These are phyloP conservation scores for Waitea zeae DNA, from an alignment of 1,284 basidiomycete species.

Conservation along the genomic window DNA sequence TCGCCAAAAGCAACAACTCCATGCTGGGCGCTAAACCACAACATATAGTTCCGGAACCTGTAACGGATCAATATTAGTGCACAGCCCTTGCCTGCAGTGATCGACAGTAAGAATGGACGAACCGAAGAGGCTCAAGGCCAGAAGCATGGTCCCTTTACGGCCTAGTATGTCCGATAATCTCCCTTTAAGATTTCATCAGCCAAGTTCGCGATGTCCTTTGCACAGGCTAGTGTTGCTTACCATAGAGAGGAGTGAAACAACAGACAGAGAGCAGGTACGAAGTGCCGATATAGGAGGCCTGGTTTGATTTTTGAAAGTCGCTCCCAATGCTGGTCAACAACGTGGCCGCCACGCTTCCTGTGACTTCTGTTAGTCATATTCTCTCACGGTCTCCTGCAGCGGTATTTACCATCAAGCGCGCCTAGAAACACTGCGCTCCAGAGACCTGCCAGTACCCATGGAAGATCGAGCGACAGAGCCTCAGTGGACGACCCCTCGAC, in stretches of 20 bases:
- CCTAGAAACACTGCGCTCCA: constrained; percentile 71
- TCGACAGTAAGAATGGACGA: constrained; percentile 7
- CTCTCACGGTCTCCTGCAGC: too few relatives aligned
- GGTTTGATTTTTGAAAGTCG: constrained; percentile 60
- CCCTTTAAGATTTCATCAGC: constrained; percentile 24
- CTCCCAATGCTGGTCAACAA: constrained; percentile 66
- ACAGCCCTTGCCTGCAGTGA: too few relatives aligned
- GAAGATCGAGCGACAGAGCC: too few relatives aligned
- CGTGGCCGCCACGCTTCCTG: constrained; percentile 66
- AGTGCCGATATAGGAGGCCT: constrained; percentile 77
- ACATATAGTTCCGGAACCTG: constrained; percentile 64
- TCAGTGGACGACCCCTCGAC: too few relatives aligned
- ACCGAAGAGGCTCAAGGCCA: constrained; percentile 73
- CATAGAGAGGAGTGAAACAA: constrained; percentile 83
- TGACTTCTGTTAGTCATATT: constrained; percentile 1
- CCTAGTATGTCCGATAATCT: constrained; percentile 79
- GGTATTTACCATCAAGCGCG: constrained; percentile 59
- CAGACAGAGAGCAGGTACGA: constrained; percentile 78
- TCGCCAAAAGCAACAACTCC: constrained; percentile 64
- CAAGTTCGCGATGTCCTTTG: too few relatives aligned
- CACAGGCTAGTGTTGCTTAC: constrained; percentile 20
- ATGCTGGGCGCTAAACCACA: constrained; percentile 77
- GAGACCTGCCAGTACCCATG: constrained; percentile 56
- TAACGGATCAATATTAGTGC: constrained; percentile 1
- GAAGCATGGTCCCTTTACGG: constrained; percentile 68